These are phyloP conservation scores for Austroboletus novae-zelandiae DNA, from an alignment of 1,284 basidiomycete genomes.

Conservation along the genomic window DNA sequence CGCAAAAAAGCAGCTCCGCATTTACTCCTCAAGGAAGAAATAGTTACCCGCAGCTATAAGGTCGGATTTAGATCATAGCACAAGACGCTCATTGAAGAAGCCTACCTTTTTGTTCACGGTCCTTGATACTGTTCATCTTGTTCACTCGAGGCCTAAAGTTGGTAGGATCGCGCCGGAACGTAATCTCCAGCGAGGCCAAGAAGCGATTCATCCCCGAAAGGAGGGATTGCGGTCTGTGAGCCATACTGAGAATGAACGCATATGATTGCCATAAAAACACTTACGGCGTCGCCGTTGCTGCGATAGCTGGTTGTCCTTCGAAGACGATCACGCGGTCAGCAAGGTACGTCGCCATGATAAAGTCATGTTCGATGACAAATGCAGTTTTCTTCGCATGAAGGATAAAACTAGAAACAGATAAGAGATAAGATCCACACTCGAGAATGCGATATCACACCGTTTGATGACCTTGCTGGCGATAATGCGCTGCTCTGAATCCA, in stretches of 20 bases:
- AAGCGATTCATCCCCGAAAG: slow-evolving; percentile 91
- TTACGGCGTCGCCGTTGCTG: slow-evolving; percentile 84
- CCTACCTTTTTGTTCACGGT: slow-evolving; percentile 90
- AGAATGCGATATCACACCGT: slow-evolving; percentile 46
- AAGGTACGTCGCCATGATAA: slow-evolving; percentile 96
- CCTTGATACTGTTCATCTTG: slow-evolving; percentile 90
- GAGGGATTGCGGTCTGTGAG: slow-evolving; percentile 71
- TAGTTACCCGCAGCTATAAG: slow-evolving; percentile 72
- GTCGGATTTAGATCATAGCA: slow-evolving; percentile 8
- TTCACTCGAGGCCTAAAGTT: slow-evolving; percentile 94
- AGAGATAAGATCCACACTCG: background rate
- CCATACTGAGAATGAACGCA: slow-evolving; percentile 6
- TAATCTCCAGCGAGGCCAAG: slow-evolving; percentile 89
- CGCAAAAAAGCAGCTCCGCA: background rate
- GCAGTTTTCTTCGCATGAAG: slow-evolving; percentile 95
- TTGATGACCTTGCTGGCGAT: slow-evolving; percentile 97
- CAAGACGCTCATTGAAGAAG: slow-evolving; percentile 11
- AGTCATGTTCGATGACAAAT: slow-evolving; percentile 97
- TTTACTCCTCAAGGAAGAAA: slow-evolving; percentile 86
- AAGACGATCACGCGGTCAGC: slow-evolving; percentile 97
- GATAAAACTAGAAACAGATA: slow-evolving; percentile 64
- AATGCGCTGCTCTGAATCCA: slow-evolving; percentile 98
- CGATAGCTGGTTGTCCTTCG: slow-evolving; percentile 78
- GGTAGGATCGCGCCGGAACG: slow-evolving; percentile 94
- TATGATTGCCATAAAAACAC: slow-evolving; percentile 25